Percentiles rank a stretch among this genome's conserved stretches.
phyloP scores from a whole-genome alignment of 2,329 filamentous ascomycete species.

The Claviceps quebecensis region DNA sequence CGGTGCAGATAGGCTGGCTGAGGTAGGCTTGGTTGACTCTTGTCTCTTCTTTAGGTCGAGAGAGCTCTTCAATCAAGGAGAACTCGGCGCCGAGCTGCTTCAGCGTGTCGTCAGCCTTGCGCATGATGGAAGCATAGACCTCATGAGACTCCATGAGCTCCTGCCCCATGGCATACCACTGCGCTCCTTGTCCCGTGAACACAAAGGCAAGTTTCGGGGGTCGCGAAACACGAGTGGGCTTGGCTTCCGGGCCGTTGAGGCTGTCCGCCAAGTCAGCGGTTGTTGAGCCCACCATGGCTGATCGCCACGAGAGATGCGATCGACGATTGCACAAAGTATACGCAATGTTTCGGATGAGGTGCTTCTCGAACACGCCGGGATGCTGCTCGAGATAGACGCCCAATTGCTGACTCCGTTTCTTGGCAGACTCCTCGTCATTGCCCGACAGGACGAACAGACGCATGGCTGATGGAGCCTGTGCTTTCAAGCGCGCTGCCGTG shows the following conservation, averaged over 20 bases:
- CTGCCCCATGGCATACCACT: conserved; percentile 24
- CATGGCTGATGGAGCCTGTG: conserved; percentile 7
- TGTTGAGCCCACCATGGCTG: conserved; percentile 28
- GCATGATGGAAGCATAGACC: conserved; percentile 20
- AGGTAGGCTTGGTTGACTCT: conserved; percentile 25
- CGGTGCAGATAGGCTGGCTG: conserved; percentile 30
- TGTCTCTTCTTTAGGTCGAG: conserved; percentile 19
- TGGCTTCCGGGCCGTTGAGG: conserved; percentile 20
- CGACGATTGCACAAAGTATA: conserved; percentile 33
- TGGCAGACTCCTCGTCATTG: conserved; percentile 22
- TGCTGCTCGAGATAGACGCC: conserved; percentile 27
- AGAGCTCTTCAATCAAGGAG: conserved; percentile 23
- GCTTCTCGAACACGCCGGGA: conserved; percentile 27
- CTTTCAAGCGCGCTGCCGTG: conserved; percentile 3
- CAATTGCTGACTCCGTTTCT: conserved; percentile 17
- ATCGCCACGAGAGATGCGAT: conserved; percentile 28
- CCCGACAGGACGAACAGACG: conserved; percentile 29
- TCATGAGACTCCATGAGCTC: conserved; percentile 22
- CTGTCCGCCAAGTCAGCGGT: conserved; percentile 30
- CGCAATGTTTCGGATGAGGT: conserved; percentile 30
- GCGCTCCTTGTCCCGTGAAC: conserved; percentile 27
- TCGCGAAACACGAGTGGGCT: conserved; percentile 7
- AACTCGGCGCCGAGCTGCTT: conserved; percentile 21
- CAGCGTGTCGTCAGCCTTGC: conserved; percentile 19
- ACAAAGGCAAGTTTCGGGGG: conserved; percentile 17